Conservation (phyloP, 148 eudicot genomes). For the Cornus controversa region DNA sequence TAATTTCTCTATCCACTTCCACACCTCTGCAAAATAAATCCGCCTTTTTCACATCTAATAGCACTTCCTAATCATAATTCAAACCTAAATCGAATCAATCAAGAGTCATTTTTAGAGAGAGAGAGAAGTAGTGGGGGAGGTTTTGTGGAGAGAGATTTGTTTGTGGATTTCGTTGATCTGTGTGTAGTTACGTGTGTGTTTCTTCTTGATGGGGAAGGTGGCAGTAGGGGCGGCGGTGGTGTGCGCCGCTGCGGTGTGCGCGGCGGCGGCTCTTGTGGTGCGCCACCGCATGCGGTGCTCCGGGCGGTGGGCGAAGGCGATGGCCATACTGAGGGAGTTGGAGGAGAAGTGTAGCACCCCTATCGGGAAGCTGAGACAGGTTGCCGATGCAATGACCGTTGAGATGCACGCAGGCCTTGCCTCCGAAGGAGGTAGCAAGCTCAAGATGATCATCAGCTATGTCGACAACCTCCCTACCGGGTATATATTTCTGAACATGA, state of each 20-base stretch:
- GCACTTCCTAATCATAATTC: too few relatives aligned
- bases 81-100: too few relatives aligned
- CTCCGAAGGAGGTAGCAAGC: slow-evolving; percentile 36
- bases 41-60: too few relatives aligned
- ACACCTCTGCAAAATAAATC: too few relatives aligned
- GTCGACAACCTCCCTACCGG: slow-evolving; percentile 62
- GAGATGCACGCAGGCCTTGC: slow-evolving; percentile 56
- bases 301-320: slow-evolving; percentile 46
- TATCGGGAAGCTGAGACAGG: slow-evolving; percentile 30
- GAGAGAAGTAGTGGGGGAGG: too few relatives aligned
- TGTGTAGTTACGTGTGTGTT: too few relatives aligned
- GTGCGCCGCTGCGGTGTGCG: slow-evolving; percentile 5
- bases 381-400: slow-evolving; percentile 47
- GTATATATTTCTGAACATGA: slow-evolving; percentile 11
- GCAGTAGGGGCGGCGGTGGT: slow-evolving; percentile 65
- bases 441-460: slow-evolving; percentile 58
- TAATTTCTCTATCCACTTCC: too few relatives aligned
- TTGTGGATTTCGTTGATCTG: too few relatives aligned
- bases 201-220: slow-evolving; percentile 57
- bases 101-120: too few relatives aligned
- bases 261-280: slow-evolving; percentile 59
- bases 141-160: too few relatives aligned
- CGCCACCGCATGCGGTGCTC: slow-evolving; percentile 45
- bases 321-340: slow-evolving; percentile 58
- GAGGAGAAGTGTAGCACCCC: slow-evolving; percentile 58